Conservation (phyloP, 106 monocot species). For the Chionographis japonica region DNA sequence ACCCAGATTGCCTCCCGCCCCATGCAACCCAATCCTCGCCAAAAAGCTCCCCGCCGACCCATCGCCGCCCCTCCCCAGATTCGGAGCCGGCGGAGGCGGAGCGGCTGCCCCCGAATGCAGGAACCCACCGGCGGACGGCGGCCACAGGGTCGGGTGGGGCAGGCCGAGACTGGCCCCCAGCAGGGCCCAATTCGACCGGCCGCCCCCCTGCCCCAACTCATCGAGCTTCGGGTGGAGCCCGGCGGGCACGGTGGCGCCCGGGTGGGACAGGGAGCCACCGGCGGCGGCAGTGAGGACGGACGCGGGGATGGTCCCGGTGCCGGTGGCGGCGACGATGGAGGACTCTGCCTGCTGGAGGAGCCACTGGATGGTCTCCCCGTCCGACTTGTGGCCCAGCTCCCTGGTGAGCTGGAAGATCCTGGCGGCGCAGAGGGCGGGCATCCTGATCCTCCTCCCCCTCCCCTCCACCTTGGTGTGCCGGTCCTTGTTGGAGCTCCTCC, state of each 20-base stretch:
- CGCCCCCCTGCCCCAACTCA: background rate
- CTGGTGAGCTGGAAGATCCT: conserved; percentile 34
- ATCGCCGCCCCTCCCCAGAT: background rate
- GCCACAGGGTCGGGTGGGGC: conserved; percentile 2
- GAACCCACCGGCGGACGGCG: conserved; percentile 5
- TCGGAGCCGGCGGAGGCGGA: background rate
- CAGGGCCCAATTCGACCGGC: conserved; percentile 6
- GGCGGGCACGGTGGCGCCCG: background rate
- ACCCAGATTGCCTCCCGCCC: background rate
- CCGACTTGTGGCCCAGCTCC: conserved; percentile 32
- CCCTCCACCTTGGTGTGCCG: conserved; percentile 27
- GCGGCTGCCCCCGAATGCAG: too few relatives aligned
- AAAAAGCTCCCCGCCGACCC: background rate
- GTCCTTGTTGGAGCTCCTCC: conserved; percentile 24
- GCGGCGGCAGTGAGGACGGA: conserved; percentile 22
- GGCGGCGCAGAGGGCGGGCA: conserved; percentile 36
- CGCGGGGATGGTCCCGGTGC: conserved; percentile 35
- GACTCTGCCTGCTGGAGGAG: conserved; percentile 35
- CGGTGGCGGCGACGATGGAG: conserved; percentile 34
- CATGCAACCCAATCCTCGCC: conserved; percentile 16
- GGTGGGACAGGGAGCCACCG: background rate
- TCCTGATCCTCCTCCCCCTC: conserved; percentile 20
- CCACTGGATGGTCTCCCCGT: conserved; percentile 41
- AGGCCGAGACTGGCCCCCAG: background rate
- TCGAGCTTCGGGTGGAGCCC: conserved; percentile 1